phyloP scores from a whole-genome alignment of 1,139 yeast species.

The Blastobotrys capitulatus region DNA sequence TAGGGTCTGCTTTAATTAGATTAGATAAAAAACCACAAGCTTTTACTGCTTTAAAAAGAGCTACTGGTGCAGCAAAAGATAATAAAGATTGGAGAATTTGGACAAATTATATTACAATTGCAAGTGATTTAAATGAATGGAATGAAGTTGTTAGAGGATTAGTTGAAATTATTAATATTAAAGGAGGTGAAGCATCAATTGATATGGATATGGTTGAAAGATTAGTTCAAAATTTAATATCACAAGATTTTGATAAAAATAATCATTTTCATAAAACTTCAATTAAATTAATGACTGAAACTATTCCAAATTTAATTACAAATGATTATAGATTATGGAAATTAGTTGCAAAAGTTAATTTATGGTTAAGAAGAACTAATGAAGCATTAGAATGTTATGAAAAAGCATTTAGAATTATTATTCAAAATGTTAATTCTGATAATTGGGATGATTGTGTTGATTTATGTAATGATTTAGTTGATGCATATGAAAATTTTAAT shows the following conservation, averaged over 20 bases:
- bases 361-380: slow-evolving; percentile 90
- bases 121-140: slow-evolving; percentile 80
- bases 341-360: slow-evolving; percentile 71
- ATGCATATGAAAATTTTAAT: slow-evolving; percentile 85
- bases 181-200: slow-evolving; percentile 56
- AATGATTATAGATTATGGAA: slow-evolving; percentile 77
- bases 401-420: slow-evolving; percentile 73
- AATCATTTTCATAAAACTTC: slow-evolving; percentile 52
- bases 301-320: slow-evolving; percentile 64
- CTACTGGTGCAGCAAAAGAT: slow-evolving; percentile 58
- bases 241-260: slow-evolving; percentile 36
- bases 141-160: slow-evolving; percentile 76
- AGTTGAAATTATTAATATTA: slow-evolving; percentile 51
- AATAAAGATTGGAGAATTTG: slow-evolving; percentile 83
- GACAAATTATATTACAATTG: slow-evolving; percentile 81
- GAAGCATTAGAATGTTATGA: slow-evolving; percentile 79
- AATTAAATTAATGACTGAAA: slow-evolving; percentile 60
- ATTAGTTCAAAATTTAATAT: slow-evolving; percentile 58
- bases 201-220: slow-evolving; percentile 76
- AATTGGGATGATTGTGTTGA: slow-evolving; percentile 81
- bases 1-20: slow-evolving; percentile 73
- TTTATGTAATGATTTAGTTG: slow-evolving; percentile 70
- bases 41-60: slow-evolving; percentile 73
- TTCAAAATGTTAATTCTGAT: slow-evolving; percentile 38
- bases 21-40: slow-evolving; percentile 68